Evolutionary conservation across 495 filamentous ascomycete genomes (phyloP), one percentile per base, ranked within the genome.

Genomic region (Cudoniella acicularis): DNA sequence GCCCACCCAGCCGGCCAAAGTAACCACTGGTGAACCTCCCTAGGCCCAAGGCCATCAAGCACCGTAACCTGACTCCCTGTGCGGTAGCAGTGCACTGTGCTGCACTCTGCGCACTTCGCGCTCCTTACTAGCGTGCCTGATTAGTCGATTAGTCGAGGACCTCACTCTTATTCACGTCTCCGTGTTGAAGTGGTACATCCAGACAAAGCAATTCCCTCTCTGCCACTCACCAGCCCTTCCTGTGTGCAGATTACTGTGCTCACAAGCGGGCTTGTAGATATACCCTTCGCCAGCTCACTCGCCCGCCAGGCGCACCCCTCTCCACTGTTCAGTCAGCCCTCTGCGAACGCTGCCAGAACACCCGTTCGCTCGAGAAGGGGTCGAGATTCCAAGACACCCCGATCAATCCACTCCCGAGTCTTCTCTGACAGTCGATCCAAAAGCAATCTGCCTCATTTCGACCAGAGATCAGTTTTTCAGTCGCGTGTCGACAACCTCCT

Each of bases 131-230:
- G 48, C 48, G 48, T 50, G 48, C 48, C 48, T 25, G 48, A 24
- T 50, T 50, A 26, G 48, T 50, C 48, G 11, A 50, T 50, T 26
- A 50, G 48, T 26, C 23, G 48, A 26, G 8, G n/a, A 54, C 51
- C 30, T 54, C 27, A 17, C 50, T 41, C 51, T 42, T 21, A 25
- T 54, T 43, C 26, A 21, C 18, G n/a, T 21, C 17, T 22, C 48
- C 20, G 20, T 50, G 20, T 50, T 23, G 48, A 24, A 26, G 48
- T 20, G 21, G 8, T 25, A 10, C 48, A 23, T 26, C 42, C 51
- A 51, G 52, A 54, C 61, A 63, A 63, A 63, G 60, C 60, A 63
- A 54, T 46, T 47, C 59, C 30, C 20, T 17, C 49, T 1, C 36
- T 43, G 40, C 22, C 22, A 9, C 46, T 22, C 16, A 13, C 16